phyloP scores from a whole-genome alignment of 257 asterid species.

The Rehmannia glutinosa region DNA sequence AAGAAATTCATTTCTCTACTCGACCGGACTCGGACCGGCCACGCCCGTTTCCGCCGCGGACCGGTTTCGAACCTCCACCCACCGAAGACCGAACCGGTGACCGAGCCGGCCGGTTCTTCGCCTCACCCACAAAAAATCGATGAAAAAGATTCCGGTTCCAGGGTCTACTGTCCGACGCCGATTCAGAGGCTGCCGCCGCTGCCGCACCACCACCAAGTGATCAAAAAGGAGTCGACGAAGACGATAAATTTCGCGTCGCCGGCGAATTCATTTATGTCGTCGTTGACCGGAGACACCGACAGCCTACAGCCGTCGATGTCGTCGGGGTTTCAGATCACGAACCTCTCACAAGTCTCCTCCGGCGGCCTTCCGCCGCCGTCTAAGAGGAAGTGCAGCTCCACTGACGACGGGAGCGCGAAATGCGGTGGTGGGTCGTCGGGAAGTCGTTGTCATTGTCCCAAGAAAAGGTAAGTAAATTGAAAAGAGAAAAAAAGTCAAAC shows the following conservation, averaged over 20 bases:
- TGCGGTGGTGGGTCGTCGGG: slow-evolving; percentile 59
- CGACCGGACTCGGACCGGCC: slow-evolving; percentile 79
- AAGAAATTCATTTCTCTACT: slow-evolving; percentile 68
- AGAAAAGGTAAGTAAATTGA: slow-evolving; percentile 48
- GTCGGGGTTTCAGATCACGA: slow-evolving; percentile 81
- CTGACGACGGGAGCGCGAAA: slow-evolving; percentile 37
- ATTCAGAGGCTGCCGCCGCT: slow-evolving; percentile 79
- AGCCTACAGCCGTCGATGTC: slow-evolving; percentile 62
- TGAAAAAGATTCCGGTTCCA: slow-evolving; percentile 30
- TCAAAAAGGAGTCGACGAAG: slow-evolving; percentile 27
- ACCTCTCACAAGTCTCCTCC: slow-evolving; percentile 64
- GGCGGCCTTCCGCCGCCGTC: slow-evolving; percentile 53
- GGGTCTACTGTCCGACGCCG: slow-evolving; percentile 57
- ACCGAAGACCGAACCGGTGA: slow-evolving; percentile 10
- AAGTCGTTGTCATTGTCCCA: slow-evolving; percentile 71
- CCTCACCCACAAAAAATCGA: slow-evolving; percentile 4
- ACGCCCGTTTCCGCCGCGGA: slow-evolving; percentile 93
- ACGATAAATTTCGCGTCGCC: slow-evolving; percentile 76
- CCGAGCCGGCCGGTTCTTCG: slow-evolving; percentile 3
- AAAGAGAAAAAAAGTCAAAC: slow-evolving; percentile 4
- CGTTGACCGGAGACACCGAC: slow-evolving; percentile 76
- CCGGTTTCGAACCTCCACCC: slow-evolving; percentile 40
- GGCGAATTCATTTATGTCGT: slow-evolving; percentile 56
- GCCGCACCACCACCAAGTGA: slow-evolving; percentile 50
- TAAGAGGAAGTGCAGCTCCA: slow-evolving; percentile 67